Evolutionary conservation across 352 stramenopile species (phyloP).

Genomic region (Pythium aquatile): DNA sequence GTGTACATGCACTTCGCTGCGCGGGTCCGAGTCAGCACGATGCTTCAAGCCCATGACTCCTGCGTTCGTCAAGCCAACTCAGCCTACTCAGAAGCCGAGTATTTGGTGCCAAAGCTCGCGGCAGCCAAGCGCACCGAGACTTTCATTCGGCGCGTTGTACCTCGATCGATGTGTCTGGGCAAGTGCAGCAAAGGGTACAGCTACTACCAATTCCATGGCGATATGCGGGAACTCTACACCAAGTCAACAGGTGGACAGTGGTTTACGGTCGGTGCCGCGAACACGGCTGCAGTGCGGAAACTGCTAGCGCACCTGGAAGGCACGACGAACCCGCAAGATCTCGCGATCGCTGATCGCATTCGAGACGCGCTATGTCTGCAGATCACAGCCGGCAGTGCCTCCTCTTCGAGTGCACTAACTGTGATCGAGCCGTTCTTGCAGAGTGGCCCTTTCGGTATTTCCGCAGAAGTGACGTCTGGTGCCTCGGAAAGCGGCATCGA

Average conservation of each 20-base stretch:
- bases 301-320: conserved; percentile 58
- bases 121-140: conserved; percentile 52
- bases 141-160: conserved; percentile 62
- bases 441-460: conserved; percentile 18
- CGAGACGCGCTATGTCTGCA: background rate
- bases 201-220: conserved; percentile 71
- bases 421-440: conserved; percentile 12
- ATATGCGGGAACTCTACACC: conserved; percentile 53
- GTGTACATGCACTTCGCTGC: conserved; percentile 55
- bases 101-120: conserved; percentile 45
- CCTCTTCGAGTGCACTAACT: background rate
- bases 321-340: background rate
- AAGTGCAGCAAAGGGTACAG: conserved; percentile 48
- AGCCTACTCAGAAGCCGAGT: conserved; percentile 60
- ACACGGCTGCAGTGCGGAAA: conserved; percentile 29
- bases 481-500: conserved; percentile 7
- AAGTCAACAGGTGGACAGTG: conserved; percentile 50
- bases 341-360: conserved; percentile 17
- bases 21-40: conserved; percentile 24
- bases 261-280: conserved; percentile 30
- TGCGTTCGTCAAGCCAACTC: conserved; percentile 63
- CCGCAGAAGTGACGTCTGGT: conserved; percentile 9
- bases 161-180: conserved; percentile 55
- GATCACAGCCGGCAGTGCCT: background rate
- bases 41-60: conserved; percentile 51